A percentile compares a stretch with the other conserved stretches of the same genome.
Evolutionary conservation across 75 land plant genomes (phyloP).

Genomic region (Sequoia sempervirens): DNA sequence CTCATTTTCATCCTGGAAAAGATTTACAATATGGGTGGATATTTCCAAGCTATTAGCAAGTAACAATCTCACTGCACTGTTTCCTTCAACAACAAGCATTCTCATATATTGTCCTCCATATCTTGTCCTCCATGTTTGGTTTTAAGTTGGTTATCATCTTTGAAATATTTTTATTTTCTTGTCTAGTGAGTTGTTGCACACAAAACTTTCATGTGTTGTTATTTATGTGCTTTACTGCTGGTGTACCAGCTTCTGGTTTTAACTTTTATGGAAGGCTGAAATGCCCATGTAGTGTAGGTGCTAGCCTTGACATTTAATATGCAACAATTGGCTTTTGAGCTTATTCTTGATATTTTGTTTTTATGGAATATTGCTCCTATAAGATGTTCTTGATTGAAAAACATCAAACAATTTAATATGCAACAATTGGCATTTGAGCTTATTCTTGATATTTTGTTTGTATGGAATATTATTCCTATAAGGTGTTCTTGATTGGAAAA

Average conservation of each 20-base stretch:
- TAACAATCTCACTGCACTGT: neutral
- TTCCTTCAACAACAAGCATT: neutral
- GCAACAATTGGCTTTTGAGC: neutral
- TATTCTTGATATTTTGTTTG: neutral
- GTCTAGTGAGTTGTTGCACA: neutral
- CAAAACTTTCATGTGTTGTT: neutral
- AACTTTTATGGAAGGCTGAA: neutral
- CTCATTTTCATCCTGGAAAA: neutral
- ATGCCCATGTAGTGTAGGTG: neutral
- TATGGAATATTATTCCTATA: neutral
- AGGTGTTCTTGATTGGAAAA: neutral
- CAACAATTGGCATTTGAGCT: neutral
- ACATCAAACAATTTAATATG: neutral
- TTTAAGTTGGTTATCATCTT: neutral
- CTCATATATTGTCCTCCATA: neutral
- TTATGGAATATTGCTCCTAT: neutral
- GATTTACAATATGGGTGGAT: neutral
- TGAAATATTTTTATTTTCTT: neutral
- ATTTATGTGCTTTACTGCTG: neutral
- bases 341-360: neutral
- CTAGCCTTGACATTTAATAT: neutral
- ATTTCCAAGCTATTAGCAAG: neutral
- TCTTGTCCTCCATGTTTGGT: too few species aligned
- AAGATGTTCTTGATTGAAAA: neutral
- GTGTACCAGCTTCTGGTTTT: neutral